Base-by-base conservation (phyloP, 371 early-diverging fungal species). In the Rhizopus arrhizus region DNA sequence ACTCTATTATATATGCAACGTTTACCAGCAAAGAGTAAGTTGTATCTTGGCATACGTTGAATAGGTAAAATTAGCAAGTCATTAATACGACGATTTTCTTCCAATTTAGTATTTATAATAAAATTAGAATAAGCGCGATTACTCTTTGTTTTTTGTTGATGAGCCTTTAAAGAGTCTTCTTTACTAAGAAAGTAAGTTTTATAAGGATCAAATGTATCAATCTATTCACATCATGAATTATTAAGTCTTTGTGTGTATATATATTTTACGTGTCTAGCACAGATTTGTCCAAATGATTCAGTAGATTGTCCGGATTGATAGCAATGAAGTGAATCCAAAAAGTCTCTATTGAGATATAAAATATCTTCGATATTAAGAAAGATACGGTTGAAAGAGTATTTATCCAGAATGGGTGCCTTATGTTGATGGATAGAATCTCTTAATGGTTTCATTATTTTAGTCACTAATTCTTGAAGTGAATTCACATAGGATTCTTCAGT, bases 281-380 rank as follows among this genome's bases (percentile, higher is more conserved):
- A 59, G 10, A 72, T 59, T 10, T 62, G 45, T 12, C 72, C 72
- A 62, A 72, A 63, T 7, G 59, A 42, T 50, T 65, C 60, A 12
- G 28, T 31, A 9, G 57, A 42, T 9, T 32, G 32, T 15, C 62
- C 59, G 12, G 59, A 38, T 38, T 64, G 11, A 38, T 60, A 62
- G 11, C 46, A n/a, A 11, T 53, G 28, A 7, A 72, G 35, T 16
- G 70, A 58, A 11, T 41, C 56, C 38, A 68, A 31, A 43, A 72
- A 65, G 0, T 59, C n/a, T 15, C 47, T 55, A 46, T 72, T 68
- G 8, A 61, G 65, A 5, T 56, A 56, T 38, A 63, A 35, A 11
- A 72, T 58, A 33, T 65, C 58, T 15, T 72, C 69, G 40, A 61
- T 43, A 40, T 72, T 72, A 16, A 68, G 41, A 56, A 65, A 72